Evolutionary conservation across 2,329 filamentous ascomycete genomes (phyloP).

Genomic region (Thielaviopsis cerberus): DNA sequence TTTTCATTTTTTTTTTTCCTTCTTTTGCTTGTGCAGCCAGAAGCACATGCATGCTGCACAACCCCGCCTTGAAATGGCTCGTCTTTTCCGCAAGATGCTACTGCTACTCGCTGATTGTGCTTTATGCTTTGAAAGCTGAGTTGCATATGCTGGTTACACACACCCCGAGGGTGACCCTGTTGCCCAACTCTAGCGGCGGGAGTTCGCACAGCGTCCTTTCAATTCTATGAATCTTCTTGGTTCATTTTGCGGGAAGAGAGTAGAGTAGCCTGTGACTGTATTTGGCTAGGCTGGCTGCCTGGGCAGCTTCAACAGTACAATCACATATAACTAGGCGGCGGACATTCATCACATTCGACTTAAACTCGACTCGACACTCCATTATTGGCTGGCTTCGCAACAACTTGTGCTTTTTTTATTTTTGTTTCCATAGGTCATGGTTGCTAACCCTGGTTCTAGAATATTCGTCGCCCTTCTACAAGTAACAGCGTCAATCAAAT

Average conservation of each 20-base stretch:
- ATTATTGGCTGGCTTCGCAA: background rate
- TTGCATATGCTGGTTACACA: background rate
- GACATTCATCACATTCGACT: background rate
- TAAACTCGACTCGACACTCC: background rate
- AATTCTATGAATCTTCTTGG: background rate
- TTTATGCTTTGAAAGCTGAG: background rate
- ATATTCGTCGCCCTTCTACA: background rate
- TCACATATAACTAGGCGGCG: too few species aligned
- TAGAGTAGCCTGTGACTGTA: background rate
- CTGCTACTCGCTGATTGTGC: background rate
- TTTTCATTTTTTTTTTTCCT: background rate
- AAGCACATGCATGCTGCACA: background rate
- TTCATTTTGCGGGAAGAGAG: background rate
- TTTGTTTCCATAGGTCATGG: background rate
- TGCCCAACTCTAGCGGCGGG: background rate
- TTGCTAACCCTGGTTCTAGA: background rate
- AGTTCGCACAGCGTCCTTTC: background rate
- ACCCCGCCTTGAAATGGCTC: background rate
- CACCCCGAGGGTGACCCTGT: background rate
- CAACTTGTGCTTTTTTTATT: background rate
- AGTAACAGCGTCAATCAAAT: background rate
- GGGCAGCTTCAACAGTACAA: background rate
- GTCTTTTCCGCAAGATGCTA: background rate
- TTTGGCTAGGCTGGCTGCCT: background rate
- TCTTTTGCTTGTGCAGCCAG: background rate